Conservation (phyloP, 257 asterid species). For the Salvia hispanica region DNA sequence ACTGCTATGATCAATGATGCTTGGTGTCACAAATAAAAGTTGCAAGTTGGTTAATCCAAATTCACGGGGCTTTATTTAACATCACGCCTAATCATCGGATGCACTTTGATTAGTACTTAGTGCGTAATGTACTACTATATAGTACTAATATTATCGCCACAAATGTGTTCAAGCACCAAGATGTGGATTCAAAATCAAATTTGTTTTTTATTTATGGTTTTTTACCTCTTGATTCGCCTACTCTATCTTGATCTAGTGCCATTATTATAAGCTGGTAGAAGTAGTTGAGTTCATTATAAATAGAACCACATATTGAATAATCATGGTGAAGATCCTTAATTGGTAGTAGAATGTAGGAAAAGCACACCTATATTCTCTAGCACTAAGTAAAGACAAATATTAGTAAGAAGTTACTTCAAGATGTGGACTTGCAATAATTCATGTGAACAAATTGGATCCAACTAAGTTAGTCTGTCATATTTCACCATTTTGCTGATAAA, state of each 20-base stretch:
- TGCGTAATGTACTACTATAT: not conserved
- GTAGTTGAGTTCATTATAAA: slow-evolving; percentile 8
- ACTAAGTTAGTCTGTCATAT: slow-evolving; percentile 33
- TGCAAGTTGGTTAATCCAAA: slow-evolving; percentile 4
- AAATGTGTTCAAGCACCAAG: too few species aligned
- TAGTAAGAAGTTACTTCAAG: not conserved
- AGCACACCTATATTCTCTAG: not conserved
- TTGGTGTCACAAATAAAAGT: not conserved
- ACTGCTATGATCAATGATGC: too few species aligned
- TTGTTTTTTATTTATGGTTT: not conserved
- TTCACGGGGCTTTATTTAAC: not conserved
- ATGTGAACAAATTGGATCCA: not conserved
- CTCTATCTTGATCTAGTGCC: slow-evolving; percentile 2
- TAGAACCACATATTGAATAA: not conserved
- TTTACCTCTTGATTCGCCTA: too few species aligned
- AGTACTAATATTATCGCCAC: too few species aligned
- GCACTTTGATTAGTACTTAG: not conserved
- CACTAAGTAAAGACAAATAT: slow-evolving; percentile 7
- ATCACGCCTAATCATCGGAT: slow-evolving; percentile 22
- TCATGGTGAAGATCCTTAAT: not conserved
- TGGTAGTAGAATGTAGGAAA: not conserved
- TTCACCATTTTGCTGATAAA: not conserved
- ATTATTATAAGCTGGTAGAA: slow-evolving; percentile 26
- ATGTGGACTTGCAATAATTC: not conserved
- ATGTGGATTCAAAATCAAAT: too few species aligned